A percentile compares a stretch with the other conserved stretches of the same genome.
phyloP scores from a whole-genome alignment of 1,284 basidiomycete species.

The Pyrrhoderma noxium region DNA sequence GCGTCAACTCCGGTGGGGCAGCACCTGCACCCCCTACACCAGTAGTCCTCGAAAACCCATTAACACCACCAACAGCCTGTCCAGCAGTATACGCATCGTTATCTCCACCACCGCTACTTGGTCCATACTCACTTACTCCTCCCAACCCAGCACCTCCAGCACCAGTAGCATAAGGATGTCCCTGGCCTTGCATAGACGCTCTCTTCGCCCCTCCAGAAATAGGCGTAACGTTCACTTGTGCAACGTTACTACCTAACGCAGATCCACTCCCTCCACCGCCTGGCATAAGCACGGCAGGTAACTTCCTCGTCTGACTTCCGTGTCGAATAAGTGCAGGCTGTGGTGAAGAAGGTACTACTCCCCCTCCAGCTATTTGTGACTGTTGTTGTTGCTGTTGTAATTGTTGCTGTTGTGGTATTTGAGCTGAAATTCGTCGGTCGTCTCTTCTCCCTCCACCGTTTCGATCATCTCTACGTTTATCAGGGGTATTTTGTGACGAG shows the following conservation, averaged over 20 bases:
- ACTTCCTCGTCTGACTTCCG: slow-evolving; percentile 58
- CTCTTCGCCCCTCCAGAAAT: slow-evolving; percentile 45
- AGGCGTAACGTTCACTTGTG: slow-evolving; percentile 61
- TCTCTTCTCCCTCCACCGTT: slow-evolving; percentile 38
- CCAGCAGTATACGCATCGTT: slow-evolving; percentile 2
- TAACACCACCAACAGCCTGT: not conserved
- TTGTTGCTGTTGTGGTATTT: slow-evolving; percentile 9
- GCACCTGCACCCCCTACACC: slow-evolving; percentile 63
- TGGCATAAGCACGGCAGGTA: slow-evolving; percentile 45
- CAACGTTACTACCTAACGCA: slow-evolving; percentile 54
- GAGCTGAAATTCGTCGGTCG: slow-evolving; percentile 35
- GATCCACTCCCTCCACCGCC: slow-evolving; percentile 21
- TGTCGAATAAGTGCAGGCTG: slow-evolving; percentile 70
- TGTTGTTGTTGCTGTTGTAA: slow-evolving; percentile 50
- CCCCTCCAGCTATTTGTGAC: slow-evolving; percentile 68
- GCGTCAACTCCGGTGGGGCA: slow-evolving; percentile 63
- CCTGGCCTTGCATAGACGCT: not conserved
- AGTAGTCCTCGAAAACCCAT: slow-evolving; percentile 30
- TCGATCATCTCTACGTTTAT: slow-evolving; percentile 47
- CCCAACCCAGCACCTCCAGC: slow-evolving; percentile 1
- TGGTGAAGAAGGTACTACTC: slow-evolving; percentile 53
- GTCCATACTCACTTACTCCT: slow-evolving; percentile 42
- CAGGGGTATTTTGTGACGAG: slow-evolving; percentile 37
- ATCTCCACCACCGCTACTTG: slow-evolving; percentile 22
- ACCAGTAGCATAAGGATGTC: slow-evolving; percentile 14